Conservation (phyloP, 495 filamentous ascomycete species). For the Penicillium angulare region DNA sequence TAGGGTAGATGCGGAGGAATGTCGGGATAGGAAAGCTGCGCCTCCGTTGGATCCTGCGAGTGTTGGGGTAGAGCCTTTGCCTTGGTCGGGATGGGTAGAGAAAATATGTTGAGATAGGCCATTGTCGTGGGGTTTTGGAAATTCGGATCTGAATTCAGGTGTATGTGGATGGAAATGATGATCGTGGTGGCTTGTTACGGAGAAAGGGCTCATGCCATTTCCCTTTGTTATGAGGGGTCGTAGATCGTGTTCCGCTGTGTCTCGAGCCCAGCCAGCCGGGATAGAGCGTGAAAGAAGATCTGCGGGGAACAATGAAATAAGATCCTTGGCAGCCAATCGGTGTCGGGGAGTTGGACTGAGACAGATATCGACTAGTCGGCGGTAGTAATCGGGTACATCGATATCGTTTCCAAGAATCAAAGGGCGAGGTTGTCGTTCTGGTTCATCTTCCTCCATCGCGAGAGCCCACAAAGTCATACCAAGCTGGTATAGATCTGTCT, state of each 20-base stretch:
- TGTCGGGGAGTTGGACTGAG: slow-evolving; percentile 54
- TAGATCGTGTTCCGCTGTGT: background rate
- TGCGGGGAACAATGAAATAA: slow-evolving; percentile 50
- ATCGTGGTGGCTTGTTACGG: no score
- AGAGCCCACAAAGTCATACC: slow-evolving; percentile 98
- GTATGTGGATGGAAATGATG: background rate
- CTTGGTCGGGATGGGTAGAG: slow-evolving; percentile 11
- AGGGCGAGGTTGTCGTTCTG: slow-evolving; percentile 76
- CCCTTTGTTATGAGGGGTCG: slow-evolving; percentile 7
- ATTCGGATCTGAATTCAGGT: slow-evolving; percentile 5
- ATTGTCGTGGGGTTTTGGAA: background rate
- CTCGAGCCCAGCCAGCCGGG: background rate
- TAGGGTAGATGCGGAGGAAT: slow-evolving; percentile 27
- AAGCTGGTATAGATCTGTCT: slow-evolving; percentile 91
- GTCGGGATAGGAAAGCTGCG: slow-evolving; percentile 17
- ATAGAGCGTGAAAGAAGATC: slow-evolving; percentile 9
- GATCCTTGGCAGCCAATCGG: slow-evolving; percentile 55
- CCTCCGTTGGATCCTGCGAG: slow-evolving; percentile 21
- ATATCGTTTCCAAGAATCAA: slow-evolving; percentile 48
- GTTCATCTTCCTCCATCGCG: slow-evolving; percentile 84
- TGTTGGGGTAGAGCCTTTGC: slow-evolving; percentile 23
- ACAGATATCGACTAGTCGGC: slow-evolving; percentile 56
- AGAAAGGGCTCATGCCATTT: slow-evolving; percentile 4
- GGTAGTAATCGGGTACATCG: slow-evolving; percentile 58
- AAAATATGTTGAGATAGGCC: slow-evolving; percentile 12